Conservation (phyloP, 495 filamentous ascomycete genomes). For the Podospora anserina region DNA sequence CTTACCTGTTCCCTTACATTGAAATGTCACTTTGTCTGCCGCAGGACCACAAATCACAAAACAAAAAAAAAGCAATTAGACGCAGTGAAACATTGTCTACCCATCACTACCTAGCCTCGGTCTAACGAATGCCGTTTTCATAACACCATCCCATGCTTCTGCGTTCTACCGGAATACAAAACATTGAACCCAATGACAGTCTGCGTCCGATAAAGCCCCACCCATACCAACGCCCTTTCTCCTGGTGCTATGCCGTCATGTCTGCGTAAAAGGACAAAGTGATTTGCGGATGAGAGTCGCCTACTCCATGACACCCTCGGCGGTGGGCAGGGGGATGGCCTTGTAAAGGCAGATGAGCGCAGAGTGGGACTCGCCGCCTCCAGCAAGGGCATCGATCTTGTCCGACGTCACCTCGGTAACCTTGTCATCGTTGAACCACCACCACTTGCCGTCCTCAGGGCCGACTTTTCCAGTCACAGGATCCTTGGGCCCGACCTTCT, state of each 20-base stretch:
- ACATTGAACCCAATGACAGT: background rate
- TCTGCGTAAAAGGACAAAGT: background rate
- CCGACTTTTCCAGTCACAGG: conserved; percentile 64
- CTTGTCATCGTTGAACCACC: conserved; percentile 99
- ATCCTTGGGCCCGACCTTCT: conserved; percentile 72
- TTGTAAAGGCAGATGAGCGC: conserved; percentile 90
- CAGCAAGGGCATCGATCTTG: conserved; percentile 85
- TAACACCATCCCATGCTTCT: background rate
- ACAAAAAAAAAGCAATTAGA: too few relatives aligned
- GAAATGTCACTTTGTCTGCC: too few relatives aligned
- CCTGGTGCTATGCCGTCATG: background rate
- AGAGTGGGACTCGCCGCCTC: conserved; percentile 94
- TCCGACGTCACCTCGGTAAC: conserved; percentile 88
- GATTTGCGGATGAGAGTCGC: background rate
- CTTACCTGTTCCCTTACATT: too few relatives aligned
- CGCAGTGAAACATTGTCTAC: background rate
- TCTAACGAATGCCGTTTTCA: background rate
- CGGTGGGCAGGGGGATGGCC: conserved; percentile 63
- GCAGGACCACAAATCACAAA: too few relatives aligned
- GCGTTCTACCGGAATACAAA: conserved; percentile 1
- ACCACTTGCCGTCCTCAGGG: conserved; percentile 91
- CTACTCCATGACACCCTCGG: conserved; percentile 38
- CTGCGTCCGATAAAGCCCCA: background rate
- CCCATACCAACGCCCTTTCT: background rate
- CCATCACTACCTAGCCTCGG: background rate